Evolutionary conservation across 179 eudicot genomes (phyloP).

Genomic region (Corrigiola litoralis): DNA sequence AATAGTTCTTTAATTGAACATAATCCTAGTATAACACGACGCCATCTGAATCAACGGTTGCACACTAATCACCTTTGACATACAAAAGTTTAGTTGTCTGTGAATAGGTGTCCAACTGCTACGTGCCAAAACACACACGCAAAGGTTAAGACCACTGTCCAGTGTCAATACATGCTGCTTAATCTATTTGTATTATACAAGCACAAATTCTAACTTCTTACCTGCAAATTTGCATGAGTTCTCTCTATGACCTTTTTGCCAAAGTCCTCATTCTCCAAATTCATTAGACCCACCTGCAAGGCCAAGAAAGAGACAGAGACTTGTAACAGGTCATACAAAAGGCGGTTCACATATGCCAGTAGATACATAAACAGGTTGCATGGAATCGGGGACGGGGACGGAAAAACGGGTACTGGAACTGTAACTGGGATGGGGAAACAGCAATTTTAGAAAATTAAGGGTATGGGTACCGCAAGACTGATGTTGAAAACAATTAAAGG

Average conservation of each 20-base stretch:
- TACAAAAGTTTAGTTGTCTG: neutral
- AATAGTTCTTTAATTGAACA: no score
- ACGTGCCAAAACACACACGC: neutral
- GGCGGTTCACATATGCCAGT: neutral
- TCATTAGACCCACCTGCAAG: slow-evolving; percentile 76
- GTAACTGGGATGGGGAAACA: no score
- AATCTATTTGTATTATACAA: neutral
- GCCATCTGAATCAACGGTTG: neutral
- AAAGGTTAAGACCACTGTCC: neutral
- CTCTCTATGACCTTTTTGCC: slow-evolving; percentile 51
- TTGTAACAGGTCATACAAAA: neutral
- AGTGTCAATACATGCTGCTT: neutral
- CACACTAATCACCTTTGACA: neutral
- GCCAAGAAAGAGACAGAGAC: neutral
- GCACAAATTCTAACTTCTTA: slow-evolving; percentile 16
- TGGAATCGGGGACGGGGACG: no score
- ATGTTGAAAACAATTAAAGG: no score
- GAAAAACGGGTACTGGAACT: no score
- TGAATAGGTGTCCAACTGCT: neutral
- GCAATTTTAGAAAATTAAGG: no score
- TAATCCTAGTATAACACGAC: no score
- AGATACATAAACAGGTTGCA: no score
- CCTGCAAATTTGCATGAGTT: slow-evolving; percentile 68
- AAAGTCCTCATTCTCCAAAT: slow-evolving; percentile 88
- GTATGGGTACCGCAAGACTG: no score